phyloP scores from a whole-genome alignment of 2,329 filamentous ascomycete species.

The Arthrinium puccinioides region DNA sequence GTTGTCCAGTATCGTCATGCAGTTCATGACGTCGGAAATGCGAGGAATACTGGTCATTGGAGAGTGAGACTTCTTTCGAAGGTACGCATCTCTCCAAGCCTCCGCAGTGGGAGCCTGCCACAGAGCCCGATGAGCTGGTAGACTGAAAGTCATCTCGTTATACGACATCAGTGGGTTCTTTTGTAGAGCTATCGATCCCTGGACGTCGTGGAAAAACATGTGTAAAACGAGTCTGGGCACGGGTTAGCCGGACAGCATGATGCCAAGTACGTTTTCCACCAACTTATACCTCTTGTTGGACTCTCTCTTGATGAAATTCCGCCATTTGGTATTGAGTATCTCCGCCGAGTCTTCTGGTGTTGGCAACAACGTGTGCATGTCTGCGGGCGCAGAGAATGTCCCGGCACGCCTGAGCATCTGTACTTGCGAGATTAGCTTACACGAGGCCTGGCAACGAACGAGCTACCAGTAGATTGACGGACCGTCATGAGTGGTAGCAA shows the following conservation, averaged over 20 bases:
- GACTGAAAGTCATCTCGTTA: slow-evolving; percentile 16
- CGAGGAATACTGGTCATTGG: slow-evolving; percentile 11
- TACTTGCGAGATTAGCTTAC: slow-evolving; percentile 4
- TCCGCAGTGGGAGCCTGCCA: slow-evolving; percentile 17
- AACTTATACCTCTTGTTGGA: slow-evolving; percentile 21
- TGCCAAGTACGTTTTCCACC: too few species aligned
- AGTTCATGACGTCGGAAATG: slow-evolving; percentile 15
- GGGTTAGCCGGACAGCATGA: not conserved
- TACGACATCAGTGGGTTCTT: slow-evolving; percentile 15
- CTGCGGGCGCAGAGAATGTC: slow-evolving; percentile 14
- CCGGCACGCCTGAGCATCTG: slow-evolving; percentile 44
- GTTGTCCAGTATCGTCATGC: slow-evolving; percentile 11
- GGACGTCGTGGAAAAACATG: slow-evolving; percentile 16
- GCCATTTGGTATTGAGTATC: slow-evolving; percentile 17
- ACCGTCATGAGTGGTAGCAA: slow-evolving; percentile 43
- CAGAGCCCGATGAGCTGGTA: slow-evolving; percentile 17
- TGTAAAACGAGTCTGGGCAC: slow-evolving; percentile 16
- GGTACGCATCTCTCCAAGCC: slow-evolving; percentile 16
- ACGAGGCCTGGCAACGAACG: too few species aligned
- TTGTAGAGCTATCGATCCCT: slow-evolving; percentile 16
- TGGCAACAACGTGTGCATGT: slow-evolving; percentile 12
- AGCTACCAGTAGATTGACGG: not conserved
- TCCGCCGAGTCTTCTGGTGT: slow-evolving; percentile 12
- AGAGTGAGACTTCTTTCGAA: slow-evolving; percentile 12
- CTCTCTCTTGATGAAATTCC: slow-evolving; percentile 16